Conservation (phyloP, 495 filamentous ascomycete species). For the Trichocladium antarcticum region DNA sequence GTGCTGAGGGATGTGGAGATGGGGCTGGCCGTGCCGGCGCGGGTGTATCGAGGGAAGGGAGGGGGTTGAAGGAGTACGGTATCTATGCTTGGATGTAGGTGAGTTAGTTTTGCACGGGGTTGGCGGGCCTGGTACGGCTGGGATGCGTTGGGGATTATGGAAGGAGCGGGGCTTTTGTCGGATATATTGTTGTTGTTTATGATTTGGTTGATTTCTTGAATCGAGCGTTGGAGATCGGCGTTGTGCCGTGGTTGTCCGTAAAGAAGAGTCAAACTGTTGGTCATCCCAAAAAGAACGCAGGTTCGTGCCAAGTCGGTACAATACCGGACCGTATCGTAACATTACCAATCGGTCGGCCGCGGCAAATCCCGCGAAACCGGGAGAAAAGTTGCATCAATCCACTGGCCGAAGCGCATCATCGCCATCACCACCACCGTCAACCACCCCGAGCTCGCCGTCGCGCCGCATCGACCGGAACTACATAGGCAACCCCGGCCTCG, state of each 20-base stretch:
- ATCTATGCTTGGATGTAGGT: no score
- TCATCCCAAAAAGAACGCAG: no score
- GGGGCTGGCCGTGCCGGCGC: conserved; percentile 28
- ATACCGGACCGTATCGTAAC: not conserved
- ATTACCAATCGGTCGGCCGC: not conserved
- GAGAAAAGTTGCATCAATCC: conserved; percentile 13
- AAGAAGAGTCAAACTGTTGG: no score
- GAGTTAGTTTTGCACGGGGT: no score
- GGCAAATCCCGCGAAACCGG: conserved; percentile 9
- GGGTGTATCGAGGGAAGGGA: conserved; percentile 23
- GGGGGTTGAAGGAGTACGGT: conserved; percentile 1
- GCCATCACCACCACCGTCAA: conserved; percentile 2
- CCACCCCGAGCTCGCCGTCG: not conserved
- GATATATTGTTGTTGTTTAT: no score
- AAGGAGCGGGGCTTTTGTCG: no score
- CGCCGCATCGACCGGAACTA: not conserved
- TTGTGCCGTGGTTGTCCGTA: no score
- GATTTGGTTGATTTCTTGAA: no score
- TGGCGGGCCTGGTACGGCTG: no score
- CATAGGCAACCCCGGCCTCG: not conserved
- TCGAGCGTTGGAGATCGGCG: no score
- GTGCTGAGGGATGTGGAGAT: conserved; percentile 38
- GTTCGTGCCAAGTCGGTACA: no score
- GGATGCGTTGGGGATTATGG: no score
- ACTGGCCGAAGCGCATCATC: not conserved